phyloP scores from a whole-genome alignment of 2,329 filamentous ascomycete genomes.

The Cryoendolithus antarcticus region DNA sequence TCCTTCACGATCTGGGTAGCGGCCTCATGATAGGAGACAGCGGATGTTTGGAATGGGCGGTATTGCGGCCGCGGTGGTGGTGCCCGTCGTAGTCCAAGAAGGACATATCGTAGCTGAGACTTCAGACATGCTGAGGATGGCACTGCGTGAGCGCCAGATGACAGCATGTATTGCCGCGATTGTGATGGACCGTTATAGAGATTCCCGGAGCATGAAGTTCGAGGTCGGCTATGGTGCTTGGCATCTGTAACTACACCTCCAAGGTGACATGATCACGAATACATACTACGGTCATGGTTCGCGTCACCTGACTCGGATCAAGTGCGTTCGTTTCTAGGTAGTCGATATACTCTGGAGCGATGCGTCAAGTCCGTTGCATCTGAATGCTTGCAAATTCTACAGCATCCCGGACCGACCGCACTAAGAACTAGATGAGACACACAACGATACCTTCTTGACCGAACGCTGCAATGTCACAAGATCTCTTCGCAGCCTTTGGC shows the following conservation, averaged over 20 bases:
- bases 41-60: neutral
- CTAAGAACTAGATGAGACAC: neutral
- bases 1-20: too few relatives aligned
- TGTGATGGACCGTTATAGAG: too few relatives aligned
- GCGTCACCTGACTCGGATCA: neutral
- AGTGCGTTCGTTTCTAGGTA: too few relatives aligned
- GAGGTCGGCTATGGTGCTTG: too few relatives aligned
- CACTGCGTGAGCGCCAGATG: conserved; percentile 7
- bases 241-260: neutral
- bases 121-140: conserved; percentile 10
- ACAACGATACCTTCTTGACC: neutral
- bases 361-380: too few relatives aligned
- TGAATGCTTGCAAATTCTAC: neutral
- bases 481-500: conserved; percentile 41
- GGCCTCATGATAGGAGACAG: neutral
- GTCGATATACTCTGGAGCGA: too few relatives aligned
- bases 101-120: conserved; percentile 7
- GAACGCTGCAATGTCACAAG: conserved; percentile 35
- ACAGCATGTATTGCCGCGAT: conserved; percentile 6
- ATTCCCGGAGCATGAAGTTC: too few relatives aligned
- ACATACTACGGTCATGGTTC: neutral
- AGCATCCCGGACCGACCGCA: neutral
- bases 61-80: neutral
- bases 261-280: neutral
- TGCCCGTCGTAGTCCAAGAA: conserved; percentile 2